Evolutionary conservation across 306 rosid genomes (phyloP), one percentile per base, ranked within the genome.

Genomic region (Vigna nakashimae): DNA sequence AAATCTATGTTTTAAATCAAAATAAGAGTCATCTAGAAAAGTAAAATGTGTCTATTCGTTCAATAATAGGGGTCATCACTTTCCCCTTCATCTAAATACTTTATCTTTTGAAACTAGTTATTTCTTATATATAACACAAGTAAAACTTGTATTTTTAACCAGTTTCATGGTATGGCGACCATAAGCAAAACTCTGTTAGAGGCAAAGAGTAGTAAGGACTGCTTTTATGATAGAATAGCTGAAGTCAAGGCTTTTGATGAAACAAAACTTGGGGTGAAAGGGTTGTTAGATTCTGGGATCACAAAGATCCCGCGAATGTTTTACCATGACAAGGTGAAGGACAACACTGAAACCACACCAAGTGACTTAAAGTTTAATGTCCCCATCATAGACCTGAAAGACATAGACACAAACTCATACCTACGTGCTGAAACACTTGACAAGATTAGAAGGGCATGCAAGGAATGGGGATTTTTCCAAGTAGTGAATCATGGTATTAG

Each of bases 401-500:
- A 69, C 28, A 49, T 84, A 8, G 7, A 56, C 16, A n/a, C 30
- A 10, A 67, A 77, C 7, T 4, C 76, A 26, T 3, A 4, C 14
- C 1, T 2, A 0, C 79, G 57, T 1, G 22, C 0, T 14, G 7
- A 77, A n/a, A 48, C 68, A 12, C 9, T 55, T 46, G 67, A 71
- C 38, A 32, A 75, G 60, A 63, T 79, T 20, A 16, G 38, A 6
- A 22, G 46, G 13, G 79, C 85, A n/a, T 69, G 65, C 12, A 62
- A 77, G 55, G 71, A 56, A 7, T 89, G 79, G 82, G 88, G 93
- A 0, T 82, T 89, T 49, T 88, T 88, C 40, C 87, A 84, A 10
- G 78, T 89, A 9, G 70, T 86, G 20, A 84, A 89, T 65, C 87
- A 89, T 56, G 92, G 88, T 53, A 71, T 89, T 34, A 69, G 77